These are phyloP conservation scores for Pyrenochaeta sp. DNA, from an alignment of 2,329 filamentous ascomycete species.

Conservation along the genomic window DNA sequence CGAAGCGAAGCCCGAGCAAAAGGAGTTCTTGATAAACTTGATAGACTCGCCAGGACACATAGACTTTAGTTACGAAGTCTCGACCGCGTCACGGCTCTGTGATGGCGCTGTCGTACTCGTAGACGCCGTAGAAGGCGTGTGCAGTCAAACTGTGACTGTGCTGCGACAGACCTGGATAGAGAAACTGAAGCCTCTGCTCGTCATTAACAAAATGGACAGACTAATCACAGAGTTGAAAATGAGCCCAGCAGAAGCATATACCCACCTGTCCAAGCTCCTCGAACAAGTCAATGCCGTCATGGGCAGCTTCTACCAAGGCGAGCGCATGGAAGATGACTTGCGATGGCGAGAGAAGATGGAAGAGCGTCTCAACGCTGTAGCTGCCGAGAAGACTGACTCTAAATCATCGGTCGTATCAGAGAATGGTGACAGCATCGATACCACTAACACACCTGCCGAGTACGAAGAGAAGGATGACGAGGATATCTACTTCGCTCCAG, in stretches of 20 bases:
- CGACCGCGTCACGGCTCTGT: slow-evolving; percentile 90
- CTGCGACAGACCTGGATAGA: slow-evolving; percentile 94
- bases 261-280: slow-evolving; percentile 84
- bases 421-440: slow-evolving; percentile 62
- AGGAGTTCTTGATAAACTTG: slow-evolving; percentile 94
- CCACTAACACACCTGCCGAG: slow-evolving; percentile 59
- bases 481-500: slow-evolving; percentile 96
- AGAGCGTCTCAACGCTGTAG: slow-evolving; percentile 77
- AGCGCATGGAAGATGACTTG: slow-evolving; percentile 97
- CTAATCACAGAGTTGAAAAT: slow-evolving; percentile 94
- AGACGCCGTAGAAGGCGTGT: slow-evolving; percentile 96
- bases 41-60: slow-evolving; percentile 99
- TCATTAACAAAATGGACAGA: slow-evolving; percentile 98
- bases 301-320: slow-evolving; percentile 96
- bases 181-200: slow-evolving; percentile 90
- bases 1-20: slow-evolving; percentile 72
- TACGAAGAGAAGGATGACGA: slow-evolving; percentile 95
- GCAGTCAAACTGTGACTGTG: slow-evolving; percentile 97
- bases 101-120: slow-evolving; percentile 94
- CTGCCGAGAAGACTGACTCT: slow-evolving; percentile 67
- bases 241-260: slow-evolving; percentile 87
- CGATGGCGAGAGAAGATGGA: slow-evolving; percentile 96
- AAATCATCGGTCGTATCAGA: slow-evolving; percentile 55
- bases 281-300: slow-evolving; percentile 98
- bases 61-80: slow-evolving; percentile 98